Evolutionary conservation across 2,329 filamentous ascomycete species (phyloP).

Genomic region (Aotearoamyces nothofagi): DNA sequence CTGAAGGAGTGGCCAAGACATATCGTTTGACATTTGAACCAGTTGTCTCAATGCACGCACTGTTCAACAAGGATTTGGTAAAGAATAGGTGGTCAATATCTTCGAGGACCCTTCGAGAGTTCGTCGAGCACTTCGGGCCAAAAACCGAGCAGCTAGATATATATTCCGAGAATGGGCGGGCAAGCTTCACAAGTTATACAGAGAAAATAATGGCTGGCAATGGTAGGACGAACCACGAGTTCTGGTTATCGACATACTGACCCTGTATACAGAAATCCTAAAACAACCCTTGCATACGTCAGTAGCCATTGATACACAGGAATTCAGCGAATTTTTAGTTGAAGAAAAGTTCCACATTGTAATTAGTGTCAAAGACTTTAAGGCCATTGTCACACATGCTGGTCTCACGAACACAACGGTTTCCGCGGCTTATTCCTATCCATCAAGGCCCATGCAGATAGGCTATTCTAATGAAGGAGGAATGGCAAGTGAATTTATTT

Average conservation of each 20-base stretch:
- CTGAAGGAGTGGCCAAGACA: constrained; percentile 54
- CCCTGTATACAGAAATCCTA: constrained; percentile 40
- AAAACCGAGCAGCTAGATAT: constrained; percentile 72
- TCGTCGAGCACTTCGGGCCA: constrained; percentile 68
- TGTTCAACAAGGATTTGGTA: constrained; percentile 53
- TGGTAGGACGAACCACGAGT: constrained; percentile 22
- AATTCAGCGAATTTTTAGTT: constrained; percentile 62
- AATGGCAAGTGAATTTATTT: constrained; percentile 59
- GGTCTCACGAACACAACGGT: constrained; percentile 52
- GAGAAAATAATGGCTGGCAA: constrained; percentile 62
- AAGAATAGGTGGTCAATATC: constrained; percentile 60
- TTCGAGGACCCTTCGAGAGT: constrained; percentile 53
- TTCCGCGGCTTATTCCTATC: constrained; percentile 53
- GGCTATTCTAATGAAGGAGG: constrained; percentile 55
- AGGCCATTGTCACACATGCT: constrained; percentile 63
- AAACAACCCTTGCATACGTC: constrained; percentile 72
- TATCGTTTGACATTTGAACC: constrained; percentile 65
- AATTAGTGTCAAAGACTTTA: constrained; percentile 72
- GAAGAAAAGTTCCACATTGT: constrained; percentile 66
- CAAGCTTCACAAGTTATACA: constrained; percentile 69
- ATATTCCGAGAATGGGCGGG: constrained; percentile 50
- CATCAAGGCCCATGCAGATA: constrained; percentile 57
- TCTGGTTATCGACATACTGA: constrained; percentile 5
- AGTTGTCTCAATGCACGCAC: constrained; percentile 58
- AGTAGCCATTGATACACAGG: constrained; percentile 59